A percentile compares a stretch with the other conserved stretches of the same genome.
Conservation (phyloP, 2,329 filamentous ascomycete genomes). For the Arthrinium puccinioides region DNA sequence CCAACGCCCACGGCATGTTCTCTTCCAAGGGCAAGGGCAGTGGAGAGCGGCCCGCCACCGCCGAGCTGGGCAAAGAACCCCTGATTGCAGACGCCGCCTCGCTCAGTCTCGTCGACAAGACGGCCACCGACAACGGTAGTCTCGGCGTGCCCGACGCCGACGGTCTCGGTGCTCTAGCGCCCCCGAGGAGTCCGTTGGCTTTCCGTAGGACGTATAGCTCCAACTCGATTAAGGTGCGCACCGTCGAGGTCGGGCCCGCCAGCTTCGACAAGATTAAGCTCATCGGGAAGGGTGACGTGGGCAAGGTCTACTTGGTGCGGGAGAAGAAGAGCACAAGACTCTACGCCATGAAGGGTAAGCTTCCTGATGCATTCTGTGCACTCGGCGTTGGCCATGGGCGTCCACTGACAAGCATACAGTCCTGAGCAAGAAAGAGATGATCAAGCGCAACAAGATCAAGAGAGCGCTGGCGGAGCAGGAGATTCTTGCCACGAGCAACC, state of each 20-base stretch:
- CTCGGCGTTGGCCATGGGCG: too few relatives aligned
- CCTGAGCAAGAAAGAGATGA: constrained; percentile 99
- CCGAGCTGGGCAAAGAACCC: constrained; percentile 79
- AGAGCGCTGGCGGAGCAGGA: constrained; percentile 94
- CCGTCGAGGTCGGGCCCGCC: constrained; percentile 89
- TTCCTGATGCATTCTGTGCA: background rate
- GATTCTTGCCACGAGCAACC: constrained; percentile 95
- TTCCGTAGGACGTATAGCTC: constrained; percentile 97
- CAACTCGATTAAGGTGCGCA: constrained; percentile 96
- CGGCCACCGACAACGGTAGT: constrained; percentile 28
- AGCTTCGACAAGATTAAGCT: constrained; percentile 99
- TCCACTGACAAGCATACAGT: constrained; percentile 56
- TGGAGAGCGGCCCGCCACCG: constrained; percentile 70
- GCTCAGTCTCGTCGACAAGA: constrained; percentile 39
- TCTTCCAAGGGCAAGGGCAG: constrained; percentile 47
- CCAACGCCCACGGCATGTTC: constrained; percentile 93
- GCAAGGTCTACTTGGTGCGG: constrained; percentile 93
- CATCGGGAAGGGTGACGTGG: constrained; percentile 97
- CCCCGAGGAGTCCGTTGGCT: constrained; percentile 61
- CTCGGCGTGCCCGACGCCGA: constrained; percentile 39
- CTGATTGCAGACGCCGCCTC: constrained; percentile 46
- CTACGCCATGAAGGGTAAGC: constrained; percentile 95
- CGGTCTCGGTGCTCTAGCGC: constrained; percentile 54
- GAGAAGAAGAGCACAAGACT: constrained; percentile 95
- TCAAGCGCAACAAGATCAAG: constrained; percentile 99